Base-by-base conservation (phyloP, 2,329 filamentous ascomycete species). In the Sphaceloma murrayae region DNA sequence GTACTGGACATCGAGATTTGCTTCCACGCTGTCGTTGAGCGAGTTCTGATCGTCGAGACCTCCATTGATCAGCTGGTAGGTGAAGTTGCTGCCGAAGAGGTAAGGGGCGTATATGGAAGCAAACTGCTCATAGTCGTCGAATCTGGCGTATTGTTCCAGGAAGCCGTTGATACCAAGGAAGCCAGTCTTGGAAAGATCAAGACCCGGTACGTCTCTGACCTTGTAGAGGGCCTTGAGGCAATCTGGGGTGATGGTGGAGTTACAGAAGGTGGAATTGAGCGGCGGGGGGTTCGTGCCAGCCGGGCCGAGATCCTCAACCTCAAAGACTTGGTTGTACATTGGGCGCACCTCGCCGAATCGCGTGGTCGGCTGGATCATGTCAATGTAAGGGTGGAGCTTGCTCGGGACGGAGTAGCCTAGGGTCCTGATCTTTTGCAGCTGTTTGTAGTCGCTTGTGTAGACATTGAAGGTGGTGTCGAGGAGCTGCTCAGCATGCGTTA, bases 1-100 rank as follows among this genome's bases (percentile, higher is more conserved):
- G 47, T 77, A 77, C 52, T 81, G 75, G 3, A 76, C 63, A 53
- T 81, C 77, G 10, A 82, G 64, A 49, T 77, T 80, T 18, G 75
- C 78, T 59, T 82, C 78, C 5, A 56, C 55, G 47, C 65, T 70
- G 52, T 66, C 60, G 21, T 52, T 53, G 4, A 52, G 32, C 1
- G 62, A 54, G 16, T 63, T 59, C 45, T 72, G 65, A 19, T 67
- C 69, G 61, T 48, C 66, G 3, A 68, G 52, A 1, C 76, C 77
- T 6, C 69, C 69, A 46, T 76, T 75, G 47, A 81, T 71, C 3
- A 68, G 64, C 14, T 69, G 64, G 1, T 72, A 67, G 5, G 67
- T 70, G 58, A 82, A 82, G 52, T 64, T 66, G 56, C 75, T 70
- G 30, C 43, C 58, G 16, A 34, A 22, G 19, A 45, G 31, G 31